Percentiles rank a stretch among this genome's conserved stretches.
phyloP scores from a whole-genome alignment of 2,329 filamentous ascomycete genomes.

The Calonectria multiphialidica region DNA sequence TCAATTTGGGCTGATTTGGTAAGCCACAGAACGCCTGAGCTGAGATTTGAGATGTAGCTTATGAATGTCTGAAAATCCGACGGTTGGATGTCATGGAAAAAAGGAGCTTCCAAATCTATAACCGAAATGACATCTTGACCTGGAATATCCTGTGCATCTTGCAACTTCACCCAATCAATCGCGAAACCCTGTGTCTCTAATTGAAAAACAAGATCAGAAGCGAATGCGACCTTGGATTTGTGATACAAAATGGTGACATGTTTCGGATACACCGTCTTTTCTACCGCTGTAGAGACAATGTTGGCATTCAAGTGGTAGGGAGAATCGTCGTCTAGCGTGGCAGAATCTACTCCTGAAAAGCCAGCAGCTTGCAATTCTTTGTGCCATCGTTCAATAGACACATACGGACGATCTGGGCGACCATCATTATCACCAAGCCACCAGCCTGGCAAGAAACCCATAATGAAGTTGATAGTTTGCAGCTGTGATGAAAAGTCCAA shows the following conservation, averaged over 20 bases:
- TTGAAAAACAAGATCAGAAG: not conserved
- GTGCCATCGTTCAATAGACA: slow-evolving; percentile 43
- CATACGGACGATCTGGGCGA: slow-evolving; percentile 42
- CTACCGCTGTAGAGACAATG: not conserved
- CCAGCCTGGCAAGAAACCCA: slow-evolving; percentile 44
- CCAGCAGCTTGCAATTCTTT: slow-evolving; percentile 40
- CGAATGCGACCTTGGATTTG: not conserved
- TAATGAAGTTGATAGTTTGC: not conserved
- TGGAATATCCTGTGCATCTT: not conserved
- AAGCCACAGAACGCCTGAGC: slow-evolving; percentile 41
- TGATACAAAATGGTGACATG: not conserved
- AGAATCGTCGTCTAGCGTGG: not conserved
- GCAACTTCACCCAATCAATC: not conserved
- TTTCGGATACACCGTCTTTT: not conserved
- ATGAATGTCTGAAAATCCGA: not conserved
- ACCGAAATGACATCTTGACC: not conserved
- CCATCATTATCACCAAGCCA: slow-evolving; percentile 49
- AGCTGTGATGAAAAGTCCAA: not conserved
- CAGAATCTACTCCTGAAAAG: slow-evolving; percentile 26
- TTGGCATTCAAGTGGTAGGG: not conserved
- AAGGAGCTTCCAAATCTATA: not conserved
- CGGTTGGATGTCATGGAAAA: not conserved
- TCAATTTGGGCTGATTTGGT: slow-evolving; percentile 40
- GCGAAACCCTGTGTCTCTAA: not conserved
- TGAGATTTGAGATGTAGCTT: not conserved